phyloP scores from a whole-genome alignment of 179 eudicot genomes.

The Beta macrorhiza region DNA sequence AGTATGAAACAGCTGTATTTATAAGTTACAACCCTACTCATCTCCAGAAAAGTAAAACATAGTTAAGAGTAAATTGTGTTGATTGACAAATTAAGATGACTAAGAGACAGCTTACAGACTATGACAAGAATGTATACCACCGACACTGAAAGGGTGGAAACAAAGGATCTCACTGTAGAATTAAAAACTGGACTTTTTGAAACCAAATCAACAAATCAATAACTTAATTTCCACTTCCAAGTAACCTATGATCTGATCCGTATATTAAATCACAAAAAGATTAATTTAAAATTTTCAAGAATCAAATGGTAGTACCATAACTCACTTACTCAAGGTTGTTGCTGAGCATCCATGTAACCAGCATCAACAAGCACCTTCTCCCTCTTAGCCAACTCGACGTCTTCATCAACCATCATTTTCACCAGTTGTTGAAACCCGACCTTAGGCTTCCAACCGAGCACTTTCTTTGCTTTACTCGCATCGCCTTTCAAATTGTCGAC shows the following conservation, averaged over 20 bases:
- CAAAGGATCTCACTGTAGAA: not conserved
- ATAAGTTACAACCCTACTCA: constrained; percentile 1
- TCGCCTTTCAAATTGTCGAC: constrained; percentile 95
- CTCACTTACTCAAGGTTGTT: constrained; percentile 52
- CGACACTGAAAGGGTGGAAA: constrained; percentile 8
- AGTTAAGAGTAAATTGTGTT: not conserved
- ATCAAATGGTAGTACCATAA: constrained; percentile 12
- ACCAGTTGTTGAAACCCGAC: constrained; percentile 89
- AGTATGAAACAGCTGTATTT: not conserved
- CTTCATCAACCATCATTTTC: constrained; percentile 99
- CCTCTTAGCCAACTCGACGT: constrained; percentile 76
- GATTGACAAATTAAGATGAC: not conserved
- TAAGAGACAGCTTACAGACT: not conserved
- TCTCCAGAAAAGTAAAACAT: not conserved
- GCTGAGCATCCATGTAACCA: constrained; percentile 51
- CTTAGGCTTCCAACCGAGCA: constrained; percentile 81
- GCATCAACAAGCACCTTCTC: constrained; percentile 70
- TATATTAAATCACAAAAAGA: constrained; percentile 22
- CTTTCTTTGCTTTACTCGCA: constrained; percentile 73
- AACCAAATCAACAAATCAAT: constrained; percentile 24
- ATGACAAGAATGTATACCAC: constrained; percentile 9
- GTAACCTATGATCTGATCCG: constrained; percentile 27
- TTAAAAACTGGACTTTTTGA: not conserved
- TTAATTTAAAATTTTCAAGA: constrained; percentile 6
- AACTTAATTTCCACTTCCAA: constrained; percentile 20